phyloP scores from a whole-genome alignment of 1,139 yeast genomes.

The Protomyces lactucae-debilis region DNA sequence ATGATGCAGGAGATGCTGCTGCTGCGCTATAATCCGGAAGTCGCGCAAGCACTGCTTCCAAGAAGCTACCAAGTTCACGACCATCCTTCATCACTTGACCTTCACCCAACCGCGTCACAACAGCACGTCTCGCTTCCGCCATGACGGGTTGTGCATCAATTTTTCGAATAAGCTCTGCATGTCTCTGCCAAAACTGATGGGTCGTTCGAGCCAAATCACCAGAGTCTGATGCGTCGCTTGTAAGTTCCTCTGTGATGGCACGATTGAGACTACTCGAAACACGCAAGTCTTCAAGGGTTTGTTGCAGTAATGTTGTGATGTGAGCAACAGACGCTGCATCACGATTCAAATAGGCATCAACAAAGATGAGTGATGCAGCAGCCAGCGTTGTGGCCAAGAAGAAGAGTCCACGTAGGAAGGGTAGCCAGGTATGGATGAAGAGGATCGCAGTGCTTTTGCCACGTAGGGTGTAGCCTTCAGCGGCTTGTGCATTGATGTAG shows the following conservation, averaged over 20 bases:
- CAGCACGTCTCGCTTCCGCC: not conserved
- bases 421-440: conserved; percentile 1
- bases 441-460: not conserved
- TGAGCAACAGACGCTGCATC: not conserved
- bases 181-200: not conserved
- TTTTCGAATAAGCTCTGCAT: not conserved
- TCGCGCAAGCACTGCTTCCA: not conserved
- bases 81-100: not conserved
- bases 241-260: conserved; percentile 3
- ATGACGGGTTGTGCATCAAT: not conserved
- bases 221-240: not conserved
- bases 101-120: not conserved
- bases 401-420: conserved; percentile 1
- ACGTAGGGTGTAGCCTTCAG: not conserved
- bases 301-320: not conserved
- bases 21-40: not conserved
- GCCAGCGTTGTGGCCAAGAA: conserved; percentile 5
- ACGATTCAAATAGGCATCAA: conserved; percentile 11
- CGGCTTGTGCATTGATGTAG: not conserved
- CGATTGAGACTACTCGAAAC: conserved; percentile 16
- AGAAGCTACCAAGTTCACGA: not conserved
- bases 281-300: conserved; percentile 8
- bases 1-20: not conserved
- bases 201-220: not conserved
- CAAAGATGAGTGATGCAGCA: not conserved